Evolutionary conservation across 768 basidiomycete genomes (phyloP).

Genomic region (Mycena filopes): DNA sequence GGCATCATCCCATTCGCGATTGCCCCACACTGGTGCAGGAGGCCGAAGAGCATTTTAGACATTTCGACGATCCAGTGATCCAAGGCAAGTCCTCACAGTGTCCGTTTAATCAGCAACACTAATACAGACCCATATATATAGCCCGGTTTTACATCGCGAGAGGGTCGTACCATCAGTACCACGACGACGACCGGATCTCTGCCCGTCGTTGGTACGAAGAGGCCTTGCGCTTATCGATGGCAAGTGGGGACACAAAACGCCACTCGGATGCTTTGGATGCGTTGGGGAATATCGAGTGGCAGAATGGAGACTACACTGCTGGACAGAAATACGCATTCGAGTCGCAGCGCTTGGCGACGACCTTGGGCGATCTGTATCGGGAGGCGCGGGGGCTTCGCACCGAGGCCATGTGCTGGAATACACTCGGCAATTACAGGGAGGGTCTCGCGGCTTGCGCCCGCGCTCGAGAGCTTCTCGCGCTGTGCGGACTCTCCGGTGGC

Average conservation of each 20-base stretch:
- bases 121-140: background rate
- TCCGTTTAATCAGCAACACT: too few relatives aligned
- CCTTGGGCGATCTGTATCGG: background rate
- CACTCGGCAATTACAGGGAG: background rate
- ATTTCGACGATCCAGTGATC: background rate
- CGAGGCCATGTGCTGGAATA: background rate
- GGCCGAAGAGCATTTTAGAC: background rate
- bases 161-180: background rate
- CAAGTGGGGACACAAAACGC: background rate
- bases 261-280: background rate
- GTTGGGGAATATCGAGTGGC: background rate
- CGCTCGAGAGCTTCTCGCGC: background rate
- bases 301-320: background rate
- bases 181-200: background rate
- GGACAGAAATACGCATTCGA: background rate
- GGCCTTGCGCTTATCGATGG: background rate
- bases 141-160: background rate
- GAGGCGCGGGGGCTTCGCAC: background rate
- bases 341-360: background rate
- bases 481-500: constrained; percentile 4
- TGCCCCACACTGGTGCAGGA: background rate
- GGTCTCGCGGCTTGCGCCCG: background rate
- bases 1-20: background rate
- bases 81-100: background rate
- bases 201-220: background rate